Conservation (phyloP, 2,329 filamentous ascomycete genomes). For the Fusarium buharicum region DNA sequence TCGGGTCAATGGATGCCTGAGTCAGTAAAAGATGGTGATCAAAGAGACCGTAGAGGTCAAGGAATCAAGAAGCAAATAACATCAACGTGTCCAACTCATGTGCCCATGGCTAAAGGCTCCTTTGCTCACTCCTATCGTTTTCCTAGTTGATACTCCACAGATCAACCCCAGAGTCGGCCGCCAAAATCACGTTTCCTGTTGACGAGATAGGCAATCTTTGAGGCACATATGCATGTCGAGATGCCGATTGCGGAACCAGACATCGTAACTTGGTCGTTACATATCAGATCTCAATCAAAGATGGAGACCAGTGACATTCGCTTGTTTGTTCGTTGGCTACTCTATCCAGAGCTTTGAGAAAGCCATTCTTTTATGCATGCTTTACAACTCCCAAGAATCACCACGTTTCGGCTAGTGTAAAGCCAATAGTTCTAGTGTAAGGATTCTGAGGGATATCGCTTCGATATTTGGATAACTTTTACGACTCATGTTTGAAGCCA, state of each 20-base stretch:
- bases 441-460: slow-evolving; percentile 3
- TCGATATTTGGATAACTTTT: slow-evolving; percentile 18
- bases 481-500: slow-evolving; percentile 15
- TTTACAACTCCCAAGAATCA: slow-evolving; percentile 11
- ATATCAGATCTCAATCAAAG: slow-evolving; percentile 3
- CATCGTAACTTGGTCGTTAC: not conserved
- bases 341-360: not conserved
- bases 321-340: slow-evolving; percentile 16
- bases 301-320: slow-evolving; percentile 26
- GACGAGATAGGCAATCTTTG: slow-evolving; percentile 4
- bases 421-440: slow-evolving; percentile 9
- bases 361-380: not conserved
- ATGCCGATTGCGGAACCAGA: slow-evolving; percentile 11
- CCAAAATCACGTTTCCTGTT: slow-evolving; percentile 11
- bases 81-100: not conserved
- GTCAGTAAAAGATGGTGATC: slow-evolving; percentile 31
- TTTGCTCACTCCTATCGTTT: not conserved
- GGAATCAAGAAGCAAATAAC: not conserved
- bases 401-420: slow-evolving; percentile 32
- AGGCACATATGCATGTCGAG: not conserved
- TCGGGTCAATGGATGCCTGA: slow-evolving; percentile 13
- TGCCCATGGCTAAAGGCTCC: slow-evolving; percentile 1
- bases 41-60: slow-evolving; percentile 1
- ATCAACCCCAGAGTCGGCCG: slow-evolving; percentile 6
- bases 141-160: slow-evolving; percentile 8